These are phyloP conservation scores for Fusarium pseudocircinatum DNA, from an alignment of 2,329 filamentous ascomycete species.

Conservation along the genomic window DNA sequence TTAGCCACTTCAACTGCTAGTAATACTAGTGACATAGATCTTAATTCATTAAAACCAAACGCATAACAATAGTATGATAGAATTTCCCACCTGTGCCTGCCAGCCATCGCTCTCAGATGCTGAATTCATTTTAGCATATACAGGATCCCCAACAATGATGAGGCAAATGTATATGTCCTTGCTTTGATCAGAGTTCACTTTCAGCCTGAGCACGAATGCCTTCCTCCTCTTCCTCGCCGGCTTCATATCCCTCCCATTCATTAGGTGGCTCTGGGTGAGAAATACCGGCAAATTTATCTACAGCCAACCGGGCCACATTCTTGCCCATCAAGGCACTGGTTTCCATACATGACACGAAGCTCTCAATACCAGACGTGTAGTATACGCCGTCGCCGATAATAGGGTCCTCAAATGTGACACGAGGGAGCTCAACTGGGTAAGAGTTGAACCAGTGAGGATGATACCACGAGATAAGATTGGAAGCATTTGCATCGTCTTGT, in stretches of 20 bases:
- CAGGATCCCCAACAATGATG: not conserved
- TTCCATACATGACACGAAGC: conserved; percentile 98
- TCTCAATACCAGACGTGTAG: conserved; percentile 82
- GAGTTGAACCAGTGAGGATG: conserved; percentile 81
- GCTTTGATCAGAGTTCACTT: conserved; percentile 22
- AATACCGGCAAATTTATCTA: conserved; percentile 62
- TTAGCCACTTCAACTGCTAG: not conserved
- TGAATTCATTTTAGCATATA: not conserved
- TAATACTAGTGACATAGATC: not conserved
- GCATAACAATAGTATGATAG: not conserved
- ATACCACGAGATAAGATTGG: conserved; percentile 76
- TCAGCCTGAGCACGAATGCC: conserved; percentile 20
- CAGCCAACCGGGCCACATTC: conserved; percentile 79
- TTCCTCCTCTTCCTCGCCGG: not conserved
- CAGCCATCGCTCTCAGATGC: not conserved
- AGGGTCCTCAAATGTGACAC: conserved; percentile 87
- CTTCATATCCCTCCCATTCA: not conserved
- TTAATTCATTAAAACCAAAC: not conserved
- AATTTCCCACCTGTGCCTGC: not conserved
- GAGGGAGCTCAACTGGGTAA: conserved; percentile 86
- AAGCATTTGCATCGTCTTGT: conserved; percentile 49
- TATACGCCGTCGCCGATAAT: conserved; percentile 74
- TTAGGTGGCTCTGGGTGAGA: conserved; percentile 11
- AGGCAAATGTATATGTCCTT: not conserved
- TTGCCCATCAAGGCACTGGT: conserved; percentile 91